These are phyloP conservation scores for Wolfiporia cocos DNA, from an alignment of 1,284 basidiomycete species.

Conservation along the genomic window DNA sequence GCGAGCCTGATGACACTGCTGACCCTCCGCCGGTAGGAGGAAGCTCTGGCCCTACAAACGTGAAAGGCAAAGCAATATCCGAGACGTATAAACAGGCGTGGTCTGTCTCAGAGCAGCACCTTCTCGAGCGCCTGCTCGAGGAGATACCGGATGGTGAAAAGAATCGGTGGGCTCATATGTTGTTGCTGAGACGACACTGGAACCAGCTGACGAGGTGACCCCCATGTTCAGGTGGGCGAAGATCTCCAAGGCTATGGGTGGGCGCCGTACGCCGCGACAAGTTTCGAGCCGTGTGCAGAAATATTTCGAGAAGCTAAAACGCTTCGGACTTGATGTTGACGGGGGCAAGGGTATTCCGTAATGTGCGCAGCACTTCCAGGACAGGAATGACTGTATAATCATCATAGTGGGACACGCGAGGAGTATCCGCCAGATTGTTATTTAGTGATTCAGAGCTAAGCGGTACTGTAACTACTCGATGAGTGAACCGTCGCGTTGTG, in stretches of 20 bases:
- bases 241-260: constrained; percentile 75
- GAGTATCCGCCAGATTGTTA: too few relatives aligned
- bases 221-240: constrained; percentile 56
- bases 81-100: constrained; percentile 77
- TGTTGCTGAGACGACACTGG: too few relatives aligned
- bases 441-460: too few relatives aligned
- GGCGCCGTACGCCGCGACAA: constrained; percentile 66
- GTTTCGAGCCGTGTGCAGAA: constrained; percentile 84
- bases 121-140: constrained; percentile 63
- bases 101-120: constrained; percentile 67
- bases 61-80: constrained; percentile 32
- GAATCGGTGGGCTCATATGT: constrained; percentile 44
- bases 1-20: constrained; percentile 1
- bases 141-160: constrained; percentile 74
- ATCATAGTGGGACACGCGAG: too few relatives aligned
- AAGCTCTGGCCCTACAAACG: too few relatives aligned
- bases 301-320: constrained; percentile 76
- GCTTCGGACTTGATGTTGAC: constrained; percentile 47
- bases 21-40: constrained; percentile 15
- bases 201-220: background rate
- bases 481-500: too few relatives aligned
- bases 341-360: constrained; percentile 10
- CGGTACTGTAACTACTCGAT: too few relatives aligned
- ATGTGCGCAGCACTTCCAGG: too few relatives aligned
- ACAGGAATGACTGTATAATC: too few relatives aligned